These are phyloP conservation scores for Skeletonema grethae DNA, from an alignment of 108 stramenopile species.

Conservation along the genomic window DNA sequence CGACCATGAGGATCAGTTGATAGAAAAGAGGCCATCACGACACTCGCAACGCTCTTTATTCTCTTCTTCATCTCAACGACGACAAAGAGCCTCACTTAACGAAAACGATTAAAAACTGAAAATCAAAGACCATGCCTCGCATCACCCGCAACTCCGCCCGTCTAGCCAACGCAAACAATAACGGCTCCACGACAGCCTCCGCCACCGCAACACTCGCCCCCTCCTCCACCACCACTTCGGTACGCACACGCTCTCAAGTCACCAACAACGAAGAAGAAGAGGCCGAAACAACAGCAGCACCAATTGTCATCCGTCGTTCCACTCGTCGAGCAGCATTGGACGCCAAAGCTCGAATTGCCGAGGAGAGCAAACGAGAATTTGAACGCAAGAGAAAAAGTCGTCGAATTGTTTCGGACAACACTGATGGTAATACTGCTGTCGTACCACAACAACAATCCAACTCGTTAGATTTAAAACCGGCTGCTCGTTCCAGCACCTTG, in stretches of 20 bases:
- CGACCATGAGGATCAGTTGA: too few species aligned
- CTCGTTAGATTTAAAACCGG: slow-evolving; percentile 10
- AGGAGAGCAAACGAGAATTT: slow-evolving; percentile 2
- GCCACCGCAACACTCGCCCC: background rate
- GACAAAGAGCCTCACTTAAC: background rate
- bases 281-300: background rate
- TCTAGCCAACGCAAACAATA: background rate
- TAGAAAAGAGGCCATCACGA: too few species aligned
- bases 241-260: background rate
- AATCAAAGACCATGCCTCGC: background rate
- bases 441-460: background rate
- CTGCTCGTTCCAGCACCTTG: background rate
- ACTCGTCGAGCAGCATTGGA: slow-evolving; percentile 29
- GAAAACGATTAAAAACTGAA: background rate
- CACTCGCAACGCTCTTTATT: too few species aligned
- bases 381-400: slow-evolving; percentile 5
- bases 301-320: slow-evolving; percentile 18
- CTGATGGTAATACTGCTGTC: background rate
- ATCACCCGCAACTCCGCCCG: background rate
- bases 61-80: background rate
- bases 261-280: background rate
- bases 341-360: slow-evolving; percentile 28
- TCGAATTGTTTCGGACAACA: background rate
- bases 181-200: background rate
- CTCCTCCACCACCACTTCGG: background rate